phyloP scores from a whole-genome alignment of 1,284 basidiomycete species.

The Puccinia polysora region DNA sequence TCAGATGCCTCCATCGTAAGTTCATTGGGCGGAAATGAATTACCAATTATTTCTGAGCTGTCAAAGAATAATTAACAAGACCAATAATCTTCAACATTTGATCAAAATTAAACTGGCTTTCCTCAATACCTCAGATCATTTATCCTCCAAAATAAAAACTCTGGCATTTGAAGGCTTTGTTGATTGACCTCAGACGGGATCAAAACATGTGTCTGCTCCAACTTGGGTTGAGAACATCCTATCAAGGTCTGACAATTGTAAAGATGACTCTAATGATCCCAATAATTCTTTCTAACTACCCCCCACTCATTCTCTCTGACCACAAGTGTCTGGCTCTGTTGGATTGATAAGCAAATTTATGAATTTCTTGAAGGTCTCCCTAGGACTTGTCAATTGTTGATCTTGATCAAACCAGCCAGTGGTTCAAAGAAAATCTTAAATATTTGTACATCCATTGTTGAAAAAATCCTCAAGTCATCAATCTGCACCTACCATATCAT shows the following conservation, averaged over 20 bases:
- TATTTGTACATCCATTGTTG: conserved; percentile 64
- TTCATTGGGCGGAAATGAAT: too few relatives aligned
- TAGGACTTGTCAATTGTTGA: conserved; percentile 48
- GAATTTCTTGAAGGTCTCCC: too few relatives aligned
- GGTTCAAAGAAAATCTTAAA: conserved; percentile 71
- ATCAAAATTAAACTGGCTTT: background rate
- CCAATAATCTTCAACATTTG: background rate
- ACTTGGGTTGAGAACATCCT: conserved; percentile 16
- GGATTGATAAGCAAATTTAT: too few relatives aligned
- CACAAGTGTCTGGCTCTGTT: conserved; percentile 12
- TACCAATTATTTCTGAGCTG: conserved; percentile 15
- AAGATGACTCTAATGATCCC: background rate
- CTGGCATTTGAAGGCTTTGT: background rate
- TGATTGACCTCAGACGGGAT: background rate
- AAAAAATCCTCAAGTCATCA: conserved; percentile 75
- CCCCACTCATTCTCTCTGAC: background rate
- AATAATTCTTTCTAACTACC: background rate
- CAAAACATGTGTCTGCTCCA: background rate
- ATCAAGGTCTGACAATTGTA: background rate
- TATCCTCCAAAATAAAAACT: background rate
- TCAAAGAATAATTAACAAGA: conserved; percentile 5
- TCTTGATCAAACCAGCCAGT: conserved; percentile 83
- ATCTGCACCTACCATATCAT: conserved; percentile 64
- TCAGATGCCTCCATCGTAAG: too few relatives aligned
- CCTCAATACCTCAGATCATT: background rate